These are phyloP conservation scores for Cercospora zeae-maydis DNA, from an alignment of 2,329 filamentous ascomycete species.

Conservation along the genomic window DNA sequence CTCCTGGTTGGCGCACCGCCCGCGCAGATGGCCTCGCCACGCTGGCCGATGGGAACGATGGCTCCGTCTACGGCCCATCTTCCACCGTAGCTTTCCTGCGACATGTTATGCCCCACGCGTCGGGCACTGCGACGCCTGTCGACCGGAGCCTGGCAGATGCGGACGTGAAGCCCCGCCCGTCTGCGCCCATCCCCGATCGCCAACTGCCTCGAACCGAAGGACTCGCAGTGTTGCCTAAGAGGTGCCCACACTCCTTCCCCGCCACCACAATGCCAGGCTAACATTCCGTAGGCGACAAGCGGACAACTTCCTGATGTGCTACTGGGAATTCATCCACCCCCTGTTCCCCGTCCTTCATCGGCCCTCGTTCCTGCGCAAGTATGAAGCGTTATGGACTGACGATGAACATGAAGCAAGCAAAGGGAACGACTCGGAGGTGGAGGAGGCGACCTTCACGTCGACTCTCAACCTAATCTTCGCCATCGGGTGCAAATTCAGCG, in stretches of 20 bases:
- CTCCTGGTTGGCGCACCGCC: conserved; percentile 2
- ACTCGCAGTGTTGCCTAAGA: conserved; percentile 24
- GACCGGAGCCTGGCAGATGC: conserved; percentile 9
- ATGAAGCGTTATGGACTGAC: conserved; percentile 26
- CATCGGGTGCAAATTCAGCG: conserved; percentile 28
- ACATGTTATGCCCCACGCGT: conserved; percentile 21
- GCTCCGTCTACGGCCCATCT: conserved; percentile 25
- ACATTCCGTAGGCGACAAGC: conserved; percentile 22
- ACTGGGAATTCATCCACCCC: conserved; percentile 30
- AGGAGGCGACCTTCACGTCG: conserved; percentile 28
- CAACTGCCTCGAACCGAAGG: conserved; percentile 17
- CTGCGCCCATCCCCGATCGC: conserved; percentile 19
- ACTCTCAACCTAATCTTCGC: conserved; percentile 30
- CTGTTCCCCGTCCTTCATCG: conserved; percentile 30
- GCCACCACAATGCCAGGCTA: neutral
- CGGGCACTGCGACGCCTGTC: conserved; percentile 15
- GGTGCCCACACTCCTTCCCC: neutral
- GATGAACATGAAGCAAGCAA: conserved; percentile 6
- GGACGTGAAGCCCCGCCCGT: conserved; percentile 11
- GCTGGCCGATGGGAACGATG: conserved; percentile 23
- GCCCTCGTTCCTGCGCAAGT: conserved; percentile 27
- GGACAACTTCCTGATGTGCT: conserved; percentile 29
- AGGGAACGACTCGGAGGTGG: conserved; percentile 18
- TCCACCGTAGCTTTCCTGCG: conserved; percentile 29
- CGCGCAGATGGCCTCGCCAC: conserved; percentile 25